These are phyloP conservation scores for Naganishia onofrii DNA, from an alignment of 768 basidiomycete species.

Conservation along the genomic window DNA sequence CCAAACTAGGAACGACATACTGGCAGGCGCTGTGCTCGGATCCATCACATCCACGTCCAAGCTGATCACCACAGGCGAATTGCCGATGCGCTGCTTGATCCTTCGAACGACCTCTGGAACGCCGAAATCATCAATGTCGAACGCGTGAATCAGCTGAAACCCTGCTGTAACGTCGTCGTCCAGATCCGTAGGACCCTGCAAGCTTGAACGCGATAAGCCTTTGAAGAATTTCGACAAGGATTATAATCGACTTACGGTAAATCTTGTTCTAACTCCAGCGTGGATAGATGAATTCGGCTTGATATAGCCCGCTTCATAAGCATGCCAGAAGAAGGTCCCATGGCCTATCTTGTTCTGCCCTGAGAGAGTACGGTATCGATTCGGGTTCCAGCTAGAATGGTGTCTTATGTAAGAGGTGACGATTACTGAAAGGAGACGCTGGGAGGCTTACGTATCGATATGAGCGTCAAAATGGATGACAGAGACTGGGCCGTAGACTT, in stretches of 20 bases:
- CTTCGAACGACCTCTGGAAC: slow-evolving; percentile 66
- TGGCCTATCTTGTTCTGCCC: slow-evolving; percentile 61
- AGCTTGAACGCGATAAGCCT: not conserved
- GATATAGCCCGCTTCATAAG: slow-evolving; percentile 73
- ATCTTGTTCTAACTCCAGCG: slow-evolving; percentile 78
- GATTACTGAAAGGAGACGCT: slow-evolving; percentile 37
- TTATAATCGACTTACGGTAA: slow-evolving; percentile 55
- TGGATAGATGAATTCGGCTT: slow-evolving; percentile 68
- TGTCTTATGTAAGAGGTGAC: not conserved
- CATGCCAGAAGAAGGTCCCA: slow-evolving; percentile 80
- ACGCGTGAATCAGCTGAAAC: slow-evolving; percentile 73
- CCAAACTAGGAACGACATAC: not conserved
- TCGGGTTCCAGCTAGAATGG: slow-evolving; percentile 36
- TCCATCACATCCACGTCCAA: slow-evolving; percentile 51
- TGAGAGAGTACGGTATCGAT: slow-evolving; percentile 59
- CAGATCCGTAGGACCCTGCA: slow-evolving; percentile 65
- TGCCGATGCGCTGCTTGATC: slow-evolving; percentile 70
- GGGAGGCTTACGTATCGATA: slow-evolving; percentile 65
- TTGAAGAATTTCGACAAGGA: not conserved
- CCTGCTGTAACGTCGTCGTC: slow-evolving; percentile 70
- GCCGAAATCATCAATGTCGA: slow-evolving; percentile 80
- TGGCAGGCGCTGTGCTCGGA: slow-evolving; percentile 43
- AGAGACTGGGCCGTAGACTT: slow-evolving; percentile 67
- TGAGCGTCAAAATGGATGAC: slow-evolving; percentile 73
- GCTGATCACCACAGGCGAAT: slow-evolving; percentile 68